Conservation (phyloP, 2,329 filamentous ascomycete genomes). For the Neofusicoccum laricinum region DNA sequence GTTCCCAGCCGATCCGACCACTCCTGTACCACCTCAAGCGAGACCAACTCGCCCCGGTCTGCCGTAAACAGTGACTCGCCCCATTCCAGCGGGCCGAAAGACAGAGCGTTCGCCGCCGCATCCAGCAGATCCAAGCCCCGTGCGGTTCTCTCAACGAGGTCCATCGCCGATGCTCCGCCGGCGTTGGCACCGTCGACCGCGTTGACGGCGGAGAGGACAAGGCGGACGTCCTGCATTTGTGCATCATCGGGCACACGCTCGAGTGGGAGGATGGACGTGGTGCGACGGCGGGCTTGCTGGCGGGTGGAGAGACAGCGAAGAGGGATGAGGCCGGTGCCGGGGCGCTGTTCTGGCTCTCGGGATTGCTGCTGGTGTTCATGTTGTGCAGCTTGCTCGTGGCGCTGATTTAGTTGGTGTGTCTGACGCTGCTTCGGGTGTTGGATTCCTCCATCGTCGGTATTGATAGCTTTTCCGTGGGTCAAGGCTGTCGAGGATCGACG, state of each 20-base stretch:
- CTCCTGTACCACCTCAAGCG: background rate
- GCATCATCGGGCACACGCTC: constrained; percentile 33
- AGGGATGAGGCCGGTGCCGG: background rate
- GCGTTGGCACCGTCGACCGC: background rate
- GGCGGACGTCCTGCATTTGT: constrained; percentile 24
- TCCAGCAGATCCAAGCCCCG: background rate
- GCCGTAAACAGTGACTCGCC: background rate
- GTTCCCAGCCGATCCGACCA: background rate
- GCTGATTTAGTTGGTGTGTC: background rate
- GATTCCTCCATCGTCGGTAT: background rate
- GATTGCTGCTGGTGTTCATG: background rate
- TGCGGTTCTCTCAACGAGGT: background rate
- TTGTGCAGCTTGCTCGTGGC: background rate
- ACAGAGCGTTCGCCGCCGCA: background rate
- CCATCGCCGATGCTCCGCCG: background rate
- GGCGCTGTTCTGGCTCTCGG: background rate
- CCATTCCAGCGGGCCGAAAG: background rate
- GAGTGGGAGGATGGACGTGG: constrained; percentile 37
- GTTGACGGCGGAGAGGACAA: background rate
- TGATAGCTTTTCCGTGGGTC: too few species aligned
- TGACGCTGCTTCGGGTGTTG: background rate
- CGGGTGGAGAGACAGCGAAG: constrained; percentile 18
- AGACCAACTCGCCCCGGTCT: background rate
- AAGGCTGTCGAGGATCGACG: background rate
- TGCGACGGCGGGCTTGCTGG: constrained; percentile 21